phyloP scores from a whole-genome alignment of 2,329 filamentous ascomycete genomes.

The Diaporthe longicolla region DNA sequence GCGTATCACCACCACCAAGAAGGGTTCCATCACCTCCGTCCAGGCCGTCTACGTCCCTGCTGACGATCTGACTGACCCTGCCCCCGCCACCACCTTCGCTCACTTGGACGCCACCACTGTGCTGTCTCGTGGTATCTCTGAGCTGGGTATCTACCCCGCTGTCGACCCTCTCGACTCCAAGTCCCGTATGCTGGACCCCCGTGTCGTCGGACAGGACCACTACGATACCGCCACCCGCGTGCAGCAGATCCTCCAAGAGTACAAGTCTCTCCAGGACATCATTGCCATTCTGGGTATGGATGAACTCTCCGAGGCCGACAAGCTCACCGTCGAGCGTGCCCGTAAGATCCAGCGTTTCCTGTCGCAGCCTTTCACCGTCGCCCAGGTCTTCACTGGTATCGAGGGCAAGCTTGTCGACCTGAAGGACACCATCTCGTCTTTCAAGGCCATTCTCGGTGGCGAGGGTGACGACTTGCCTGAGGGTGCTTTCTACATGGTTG shows the following conservation, averaged over 20 bases:
- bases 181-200: constrained; percentile 99
- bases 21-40: constrained; percentile 99
- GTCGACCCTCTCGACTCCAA: constrained; percentile 99
- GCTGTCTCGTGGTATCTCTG: constrained; percentile 99
- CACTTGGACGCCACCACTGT: constrained; percentile 99
- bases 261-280: constrained; percentile 99
- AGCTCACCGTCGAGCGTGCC: constrained; percentile 99
- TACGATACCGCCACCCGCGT: constrained; percentile 95
- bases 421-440: constrained; percentile 97
- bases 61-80: constrained; percentile 99
- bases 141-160: constrained; percentile 99
- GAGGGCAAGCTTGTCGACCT: constrained; percentile 97
- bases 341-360: constrained; percentile 99
- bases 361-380: constrained; percentile 97
- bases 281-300: constrained; percentile 99
- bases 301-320: constrained; percentile 98
- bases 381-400: constrained; percentile 87
- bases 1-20: constrained; percentile 99
- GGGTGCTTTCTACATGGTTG: constrained; percentile 97
- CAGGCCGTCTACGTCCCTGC: constrained; percentile 99
- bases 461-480: constrained; percentile 97
- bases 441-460: constrained; percentile 96
- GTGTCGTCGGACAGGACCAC: constrained; percentile 98
- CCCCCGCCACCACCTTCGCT: constrained; percentile 98
- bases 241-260: constrained; percentile 99